Base-by-base conservation (phyloP, 345 rosid genomes). In the Citrus cavaleriei region DNA sequence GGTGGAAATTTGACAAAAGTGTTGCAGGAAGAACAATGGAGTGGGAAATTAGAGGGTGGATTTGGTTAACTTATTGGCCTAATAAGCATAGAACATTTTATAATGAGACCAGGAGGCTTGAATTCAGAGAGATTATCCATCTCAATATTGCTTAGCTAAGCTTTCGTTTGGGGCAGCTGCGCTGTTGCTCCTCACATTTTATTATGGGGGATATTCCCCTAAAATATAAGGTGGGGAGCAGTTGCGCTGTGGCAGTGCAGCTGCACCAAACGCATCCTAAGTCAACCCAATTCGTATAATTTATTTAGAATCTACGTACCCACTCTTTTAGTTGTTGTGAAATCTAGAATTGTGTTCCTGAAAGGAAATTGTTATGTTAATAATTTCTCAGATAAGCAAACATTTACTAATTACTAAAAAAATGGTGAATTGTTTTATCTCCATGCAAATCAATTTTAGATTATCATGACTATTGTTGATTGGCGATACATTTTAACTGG, bases 1-100 rank as follows among this genome's bases (percentile, higher is more conserved):
- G 78, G 70, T 93, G 97, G 99, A 95, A 88, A 55, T 84, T 95
- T 37, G 98, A 90, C 57, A 89, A 86, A 76, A 81, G 34, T 42
- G 87, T 85, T 3, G 49, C 81, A 2, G 97, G 98, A 37, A 91
- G 75, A 77, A 90, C 88, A 0, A 89, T 93, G 93, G 96, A 91
- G 82, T 93, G 90, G 89, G 99, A 95, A 51, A 81, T 95, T 16
- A 90, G 83, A 79, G 95, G 99, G 30, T 84, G 95, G 82, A 94
- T 95, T 86, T 93, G 96, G 93, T 66, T 93, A 75, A 95, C 97
- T 34, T 95, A 95, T 84, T 93, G 95, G 99, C 99, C 98, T 59
- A 92, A 95, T 46, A 95, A 89, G 81, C 85, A 90, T 57, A 89
- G 85, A 77, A 88, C 97, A 12, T 88, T 87, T 64, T 87, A 93